Evolutionary conservation across 805 yeast species (phyloP).

Genomic region (Candida verbasci): DNA sequence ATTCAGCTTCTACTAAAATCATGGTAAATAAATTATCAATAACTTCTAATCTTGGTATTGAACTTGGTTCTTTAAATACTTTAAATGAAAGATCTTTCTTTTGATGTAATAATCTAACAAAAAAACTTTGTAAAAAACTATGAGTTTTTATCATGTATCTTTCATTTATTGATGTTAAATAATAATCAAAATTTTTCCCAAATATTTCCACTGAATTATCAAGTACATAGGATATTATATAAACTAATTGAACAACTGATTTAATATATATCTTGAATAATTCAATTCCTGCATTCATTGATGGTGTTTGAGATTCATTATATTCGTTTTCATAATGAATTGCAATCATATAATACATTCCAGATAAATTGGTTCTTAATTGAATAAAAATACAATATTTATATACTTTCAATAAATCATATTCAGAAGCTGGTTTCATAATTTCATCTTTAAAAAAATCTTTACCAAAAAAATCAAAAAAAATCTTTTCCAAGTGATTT

Average conservation of each 20-base stretch:
- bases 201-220: constrained; percentile 40
- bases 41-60: constrained; percentile 23
- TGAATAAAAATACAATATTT: constrained; percentile 33
- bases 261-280: constrained; percentile 38
- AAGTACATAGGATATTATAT: constrained; percentile 39
- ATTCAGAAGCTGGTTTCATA: constrained; percentile 32
- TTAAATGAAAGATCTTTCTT: constrained; percentile 27
- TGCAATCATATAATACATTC: constrained; percentile 38
- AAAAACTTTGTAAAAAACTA: constrained; percentile 33
- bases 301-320: constrained; percentile 21
- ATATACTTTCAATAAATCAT: constrained; percentile 28
- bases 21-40: constrained; percentile 28
- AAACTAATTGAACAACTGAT: constrained; percentile 38
- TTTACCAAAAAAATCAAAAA: constrained; percentile 34
- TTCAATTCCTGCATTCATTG: constrained; percentile 38
- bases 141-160: constrained; percentile 39
- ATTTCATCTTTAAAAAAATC: constrained; percentile 38
- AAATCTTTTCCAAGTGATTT: constrained; percentile 30
- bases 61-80: constrained; percentile 12
- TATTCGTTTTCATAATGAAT: constrained; percentile 34
- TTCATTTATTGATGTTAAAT: constrained; percentile 34
- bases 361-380: constrained; percentile 35
- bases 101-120: constrained; percentile 35
- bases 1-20: constrained; percentile 34
- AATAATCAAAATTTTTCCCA: constrained; percentile 35